These are phyloP conservation scores for Nephelium lappaceum DNA, from an alignment of 345 rosid genomes.

Conservation along the genomic window DNA sequence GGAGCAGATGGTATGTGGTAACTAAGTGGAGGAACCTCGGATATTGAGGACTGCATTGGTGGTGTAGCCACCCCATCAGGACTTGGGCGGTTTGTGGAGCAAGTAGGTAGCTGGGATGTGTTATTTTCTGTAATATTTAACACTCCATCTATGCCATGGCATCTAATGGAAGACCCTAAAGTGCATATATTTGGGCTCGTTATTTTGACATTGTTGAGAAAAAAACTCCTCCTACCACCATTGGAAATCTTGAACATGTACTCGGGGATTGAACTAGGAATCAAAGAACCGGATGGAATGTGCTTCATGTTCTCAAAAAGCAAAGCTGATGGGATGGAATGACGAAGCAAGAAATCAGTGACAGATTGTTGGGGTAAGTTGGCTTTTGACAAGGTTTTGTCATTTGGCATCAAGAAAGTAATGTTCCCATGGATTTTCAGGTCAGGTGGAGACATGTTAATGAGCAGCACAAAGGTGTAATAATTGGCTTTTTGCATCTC, in stretches of 20 bases:
- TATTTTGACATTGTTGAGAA: conserved; percentile 63
- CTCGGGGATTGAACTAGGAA: conserved; percentile 54
- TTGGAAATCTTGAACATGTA: conserved; percentile 54
- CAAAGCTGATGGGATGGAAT: conserved; percentile 72
- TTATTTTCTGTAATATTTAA: conserved; percentile 13
- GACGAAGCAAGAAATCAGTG: conserved; percentile 63
- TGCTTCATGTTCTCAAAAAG: conserved; percentile 59
- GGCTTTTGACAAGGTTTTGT: conserved; percentile 46
- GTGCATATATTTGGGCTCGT: conserved; percentile 64
- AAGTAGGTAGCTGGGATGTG: neutral
- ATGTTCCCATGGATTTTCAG: conserved; percentile 34
- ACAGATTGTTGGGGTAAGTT: conserved; percentile 33
- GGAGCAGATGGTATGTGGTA: neutral
- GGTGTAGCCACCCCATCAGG: neutral
- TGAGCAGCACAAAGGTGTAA: conserved; percentile 70
- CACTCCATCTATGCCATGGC: conserved; percentile 78
- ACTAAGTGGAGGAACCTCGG: neutral
- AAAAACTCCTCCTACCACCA: conserved; percentile 49
- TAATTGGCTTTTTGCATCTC: conserved; percentile 80
- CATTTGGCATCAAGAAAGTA: conserved; percentile 84
- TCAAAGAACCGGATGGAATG: conserved; percentile 59
- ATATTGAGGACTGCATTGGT: neutral
- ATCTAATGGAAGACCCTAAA: conserved; percentile 59
- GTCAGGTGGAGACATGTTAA: conserved; percentile 56
- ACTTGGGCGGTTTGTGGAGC: neutral